Evolutionary conservation across 768 basidiomycete species (phyloP).

Genomic region (Hygrophorus russula): DNA sequence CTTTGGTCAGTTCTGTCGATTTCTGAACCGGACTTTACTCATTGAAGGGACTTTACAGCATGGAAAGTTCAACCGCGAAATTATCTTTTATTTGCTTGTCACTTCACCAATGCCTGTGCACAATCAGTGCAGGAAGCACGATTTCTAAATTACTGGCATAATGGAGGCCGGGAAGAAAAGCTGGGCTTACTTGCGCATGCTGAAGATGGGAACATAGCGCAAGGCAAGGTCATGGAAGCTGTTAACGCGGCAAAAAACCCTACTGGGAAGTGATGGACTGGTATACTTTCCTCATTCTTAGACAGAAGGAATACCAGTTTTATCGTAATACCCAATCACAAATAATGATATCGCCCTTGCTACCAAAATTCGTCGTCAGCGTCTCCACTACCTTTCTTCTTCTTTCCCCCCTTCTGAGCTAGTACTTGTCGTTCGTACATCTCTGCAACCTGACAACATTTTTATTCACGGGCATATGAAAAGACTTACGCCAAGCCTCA

Average conservation of each 20-base stretch:
- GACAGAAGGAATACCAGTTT: slow-evolving; percentile 10
- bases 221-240: slow-evolving; percentile 4
- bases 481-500: slow-evolving; percentile 19
- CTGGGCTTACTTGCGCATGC: slow-evolving; percentile 26
- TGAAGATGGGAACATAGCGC: slow-evolving; percentile 33
- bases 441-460: slow-evolving; percentile 59
- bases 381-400: slow-evolving; percentile 51
- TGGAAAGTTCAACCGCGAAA: slow-evolving; percentile 96
- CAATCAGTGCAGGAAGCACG: slow-evolving; percentile 77
- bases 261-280: slow-evolving; percentile 12
- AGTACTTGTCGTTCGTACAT: slow-evolving; percentile 88
- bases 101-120: slow-evolving; percentile 82
- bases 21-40: background rate
- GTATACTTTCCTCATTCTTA: slow-evolving; percentile 4
- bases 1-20: slow-evolving; percentile 49
- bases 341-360: slow-evolving; percentile 7
- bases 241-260: slow-evolving; percentile 20
- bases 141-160: slow-evolving; percentile 85
- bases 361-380: slow-evolving; percentile 79
- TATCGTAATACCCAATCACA: background rate
- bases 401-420: slow-evolving; percentile 62
- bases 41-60: slow-evolving; percentile 32
- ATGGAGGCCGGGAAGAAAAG: slow-evolving; percentile 76
- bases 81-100: slow-evolving; percentile 91
- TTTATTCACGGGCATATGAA: background rate